These are phyloP conservation scores for Kernera saxatilis DNA, from an alignment of 345 rosid species.

Conservation along the genomic window DNA sequence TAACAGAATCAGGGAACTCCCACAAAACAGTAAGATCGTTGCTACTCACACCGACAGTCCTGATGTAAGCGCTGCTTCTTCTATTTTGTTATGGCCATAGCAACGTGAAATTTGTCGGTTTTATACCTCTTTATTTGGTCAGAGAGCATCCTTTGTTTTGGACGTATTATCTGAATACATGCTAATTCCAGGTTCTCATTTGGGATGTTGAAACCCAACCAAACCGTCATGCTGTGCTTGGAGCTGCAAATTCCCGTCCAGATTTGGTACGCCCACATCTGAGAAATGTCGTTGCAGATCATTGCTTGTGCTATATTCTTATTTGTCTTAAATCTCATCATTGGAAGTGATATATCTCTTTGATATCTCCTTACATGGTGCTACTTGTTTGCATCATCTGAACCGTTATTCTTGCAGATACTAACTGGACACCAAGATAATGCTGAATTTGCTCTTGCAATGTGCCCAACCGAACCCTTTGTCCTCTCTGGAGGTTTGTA, in stretches of 20 bases:
- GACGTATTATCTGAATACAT: slow-evolving; percentile 5
- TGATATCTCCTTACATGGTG: background rate
- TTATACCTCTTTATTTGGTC: background rate
- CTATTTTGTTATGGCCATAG: background rate
- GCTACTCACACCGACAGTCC: slow-evolving; percentile 99
- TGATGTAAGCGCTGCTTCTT: slow-evolving; percentile 50
- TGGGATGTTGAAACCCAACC: slow-evolving; percentile 99
- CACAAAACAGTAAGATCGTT: slow-evolving; percentile 83
- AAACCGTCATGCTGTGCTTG: slow-evolving; percentile 96
- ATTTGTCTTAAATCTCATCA: background rate
- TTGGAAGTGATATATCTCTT: background rate
- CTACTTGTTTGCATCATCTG: slow-evolving; percentile 1
- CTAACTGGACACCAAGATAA: slow-evolving; percentile 97
- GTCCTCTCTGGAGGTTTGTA: slow-evolving; percentile 97
- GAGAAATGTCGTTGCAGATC: background rate
- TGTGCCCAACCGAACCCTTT: slow-evolving; percentile 97
- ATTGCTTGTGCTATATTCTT: background rate
- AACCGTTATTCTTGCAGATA: slow-evolving; percentile 51
- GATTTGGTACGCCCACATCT: slow-evolving; percentile 58
- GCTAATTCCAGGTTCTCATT: slow-evolving; percentile 66
- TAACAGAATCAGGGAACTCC: slow-evolving; percentile 97
- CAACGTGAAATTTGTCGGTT: background rate
- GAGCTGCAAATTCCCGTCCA: slow-evolving; percentile 89
- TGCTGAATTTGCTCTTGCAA: slow-evolving; percentile 99
- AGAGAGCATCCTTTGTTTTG: background rate